Percentiles rank a stretch among this genome's conserved stretches.
These are phyloP conservation scores for Linnemannia zychae DNA, from an alignment of 192 early-diverging fungal species.

Conservation along the genomic window DNA sequence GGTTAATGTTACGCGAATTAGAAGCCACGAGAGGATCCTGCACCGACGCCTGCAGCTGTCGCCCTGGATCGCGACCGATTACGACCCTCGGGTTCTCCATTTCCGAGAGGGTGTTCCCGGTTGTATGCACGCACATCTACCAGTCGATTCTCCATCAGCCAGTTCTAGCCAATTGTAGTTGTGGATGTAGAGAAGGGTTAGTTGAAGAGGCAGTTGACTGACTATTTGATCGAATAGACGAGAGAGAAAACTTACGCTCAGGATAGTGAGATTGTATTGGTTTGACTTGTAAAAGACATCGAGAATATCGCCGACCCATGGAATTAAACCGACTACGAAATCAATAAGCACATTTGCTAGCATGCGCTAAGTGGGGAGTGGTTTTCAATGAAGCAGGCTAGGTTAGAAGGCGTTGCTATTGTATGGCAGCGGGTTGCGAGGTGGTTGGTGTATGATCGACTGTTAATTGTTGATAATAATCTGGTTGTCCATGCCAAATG, in stretches of 20 bases:
- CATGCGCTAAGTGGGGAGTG: conserved; percentile 46
- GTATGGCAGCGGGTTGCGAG: not conserved
- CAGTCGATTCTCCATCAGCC: conserved; percentile 39
- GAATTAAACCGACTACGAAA: conserved; percentile 39
- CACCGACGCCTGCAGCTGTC: conserved; percentile 28
- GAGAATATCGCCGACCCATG: conserved; percentile 47
- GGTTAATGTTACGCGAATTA: not conserved
- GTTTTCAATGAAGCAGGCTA: not conserved
- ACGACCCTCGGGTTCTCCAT: conserved; percentile 69
- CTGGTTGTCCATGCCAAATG: not conserved
- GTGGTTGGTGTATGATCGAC: not conserved
- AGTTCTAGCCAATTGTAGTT: conserved; percentile 20
- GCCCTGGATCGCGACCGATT: conserved; percentile 62
- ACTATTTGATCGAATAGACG: not conserved
- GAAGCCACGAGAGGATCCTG: not conserved
- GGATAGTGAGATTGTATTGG: conserved; percentile 51
- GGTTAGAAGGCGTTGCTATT: not conserved
- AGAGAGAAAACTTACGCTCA: conserved; percentile 28
- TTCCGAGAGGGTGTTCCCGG: conserved; percentile 38
- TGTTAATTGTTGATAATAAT: no score
- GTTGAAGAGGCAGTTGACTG: not conserved
- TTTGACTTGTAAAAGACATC: conserved; percentile 55
- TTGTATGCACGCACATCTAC: conserved; percentile 47
- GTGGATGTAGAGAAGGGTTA: not conserved
- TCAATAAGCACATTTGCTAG: conserved; percentile 42